Evolutionary conservation across 768 basidiomycete genomes (phyloP), one percentile per base, ranked within the genome.

Genomic region (Phylloporus scabripes): DNA sequence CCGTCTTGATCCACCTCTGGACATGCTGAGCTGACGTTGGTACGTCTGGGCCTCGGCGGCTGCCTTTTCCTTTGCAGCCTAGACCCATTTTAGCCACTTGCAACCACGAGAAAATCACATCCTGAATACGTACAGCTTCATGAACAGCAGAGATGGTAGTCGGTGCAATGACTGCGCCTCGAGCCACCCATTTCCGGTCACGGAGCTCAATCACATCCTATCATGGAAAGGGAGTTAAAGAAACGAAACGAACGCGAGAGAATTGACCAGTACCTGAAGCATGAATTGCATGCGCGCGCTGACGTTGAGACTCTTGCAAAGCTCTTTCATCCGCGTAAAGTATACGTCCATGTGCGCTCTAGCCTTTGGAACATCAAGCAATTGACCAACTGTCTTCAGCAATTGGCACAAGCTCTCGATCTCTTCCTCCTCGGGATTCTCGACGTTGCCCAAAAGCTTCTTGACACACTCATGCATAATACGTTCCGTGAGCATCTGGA

Each of bases 391-490:
- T 6, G 95, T 97, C 18, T 85, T 79, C 45, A 99, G 68, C 46
- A 98, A 78, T 66, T 92, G 92, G 78, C 93, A 97, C 49, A 96
- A 77, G 41, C 86, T 90, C 76, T 98, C 95, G 55, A 99, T 88
- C 63, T 96, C 94, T 72, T 97, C 95, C 70, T 98, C 95, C 62
- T 97, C 93, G 0, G 93, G 96, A 60, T 91, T 89, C 57, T 92
- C 85, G 49, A 95, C 86, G 64, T 99, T 97, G 47, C 85, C 81
- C 11, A 98, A 75, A 11, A 97, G 79, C 72, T 95, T 93, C 80
- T 92, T 92, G 65, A 97, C 84, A 75, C 95, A 99, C 70, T 92
- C 89, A 74, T 93, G 89, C 90, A 98, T 99, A 72, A 98, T 95
- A 58, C 92, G 85, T 72, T 93, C 92, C 42, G 92, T 93, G 47